These are phyloP conservation scores for Tricholoma bakamatsutake DNA, from an alignment of 768 basidiomycete genomes.

Conservation along the genomic window DNA sequence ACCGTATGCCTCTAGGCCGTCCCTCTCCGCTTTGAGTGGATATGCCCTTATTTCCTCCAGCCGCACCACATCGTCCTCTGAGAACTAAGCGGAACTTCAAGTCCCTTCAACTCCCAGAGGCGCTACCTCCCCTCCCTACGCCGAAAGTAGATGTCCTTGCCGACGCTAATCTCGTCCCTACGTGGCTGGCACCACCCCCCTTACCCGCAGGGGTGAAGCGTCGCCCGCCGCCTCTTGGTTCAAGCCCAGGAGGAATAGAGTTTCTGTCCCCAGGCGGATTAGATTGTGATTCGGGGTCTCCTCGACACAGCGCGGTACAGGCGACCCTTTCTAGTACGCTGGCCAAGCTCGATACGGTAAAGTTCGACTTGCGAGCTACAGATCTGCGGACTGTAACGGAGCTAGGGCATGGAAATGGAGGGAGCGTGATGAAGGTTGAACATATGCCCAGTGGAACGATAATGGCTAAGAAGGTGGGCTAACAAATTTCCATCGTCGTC, in stretches of 20 bases:
- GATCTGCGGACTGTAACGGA: slow-evolving; percentile 87
- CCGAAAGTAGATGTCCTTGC: background rate
- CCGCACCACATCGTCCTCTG: slow-evolving; percentile 26
- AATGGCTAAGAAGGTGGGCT: slow-evolving; percentile 95
- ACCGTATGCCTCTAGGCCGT: background rate
- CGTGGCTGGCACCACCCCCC: slow-evolving; percentile 26
- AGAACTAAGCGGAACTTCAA: slow-evolving; percentile 94
- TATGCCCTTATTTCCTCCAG: background rate
- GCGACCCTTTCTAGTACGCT: slow-evolving; percentile 74
- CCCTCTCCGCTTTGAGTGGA: background rate
- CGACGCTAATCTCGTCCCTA: background rate
- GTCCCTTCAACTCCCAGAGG: slow-evolving; percentile 65
- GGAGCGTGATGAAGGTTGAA: slow-evolving; percentile 93
- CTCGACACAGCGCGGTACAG: slow-evolving; percentile 68
- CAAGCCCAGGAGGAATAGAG: slow-evolving; percentile 30
- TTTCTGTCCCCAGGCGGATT: slow-evolving; percentile 10
- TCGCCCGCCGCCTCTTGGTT: slow-evolving; percentile 59
- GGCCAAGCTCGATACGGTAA: slow-evolving; percentile 79
- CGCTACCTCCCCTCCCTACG: slow-evolving; percentile 24
- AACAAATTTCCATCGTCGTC: background rate
- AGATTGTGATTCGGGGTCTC: slow-evolving; percentile 20
- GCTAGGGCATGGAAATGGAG: slow-evolving; percentile 93
- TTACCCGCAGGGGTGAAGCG: slow-evolving; percentile 53
- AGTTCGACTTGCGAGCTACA: slow-evolving; percentile 74
- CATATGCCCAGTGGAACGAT: slow-evolving; percentile 85